Conservation (phyloP, 2,329 filamentous ascomycete species). For the Sporothrix curviconia region DNA sequence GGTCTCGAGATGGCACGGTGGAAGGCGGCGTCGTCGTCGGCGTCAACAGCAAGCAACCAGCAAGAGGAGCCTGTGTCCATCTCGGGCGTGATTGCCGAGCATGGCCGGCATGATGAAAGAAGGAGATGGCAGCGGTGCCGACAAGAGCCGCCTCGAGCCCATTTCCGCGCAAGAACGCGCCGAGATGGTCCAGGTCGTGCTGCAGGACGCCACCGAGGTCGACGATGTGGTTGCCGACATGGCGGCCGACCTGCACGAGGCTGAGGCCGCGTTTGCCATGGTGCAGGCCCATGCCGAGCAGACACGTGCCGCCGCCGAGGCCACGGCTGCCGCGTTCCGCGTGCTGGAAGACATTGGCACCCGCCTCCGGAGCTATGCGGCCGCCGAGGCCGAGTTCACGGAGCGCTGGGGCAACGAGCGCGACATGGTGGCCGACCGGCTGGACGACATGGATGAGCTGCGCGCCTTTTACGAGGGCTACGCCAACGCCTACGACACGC, state of each 20-base stretch:
- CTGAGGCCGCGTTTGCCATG: constrained; percentile 63
- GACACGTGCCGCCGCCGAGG: constrained; percentile 47
- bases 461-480: constrained; percentile 84
- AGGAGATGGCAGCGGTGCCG: not conserved
- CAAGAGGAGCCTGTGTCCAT: constrained; percentile 47
- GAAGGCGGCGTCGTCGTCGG: constrained; percentile 53
- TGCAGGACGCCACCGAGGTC: constrained; percentile 61
- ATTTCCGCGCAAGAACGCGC: constrained; percentile 68
- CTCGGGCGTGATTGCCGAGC: constrained; percentile 58
- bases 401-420: constrained; percentile 69
- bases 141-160: constrained; percentile 58
- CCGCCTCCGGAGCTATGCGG: constrained; percentile 58
- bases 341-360: constrained; percentile 62
- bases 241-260: constrained; percentile 64
- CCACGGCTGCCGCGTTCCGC: constrained; percentile 56
- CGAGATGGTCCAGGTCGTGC: constrained; percentile 77
- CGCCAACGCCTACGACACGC: constrained; percentile 70
- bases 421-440: constrained; percentile 58
- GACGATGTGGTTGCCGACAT: constrained; percentile 65
- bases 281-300: constrained; percentile 58
- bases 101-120: constrained; percentile 36
- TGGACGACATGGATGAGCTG: constrained; percentile 71
- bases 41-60: constrained; percentile 42
- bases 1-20: constrained; percentile 62
- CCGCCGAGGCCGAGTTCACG: constrained; percentile 57